Evolutionary conservation across 2,329 filamentous ascomycete species (phyloP), one percentile per base, ranked within the genome.

Genomic region (Hypoxylon sp.): DNA sequence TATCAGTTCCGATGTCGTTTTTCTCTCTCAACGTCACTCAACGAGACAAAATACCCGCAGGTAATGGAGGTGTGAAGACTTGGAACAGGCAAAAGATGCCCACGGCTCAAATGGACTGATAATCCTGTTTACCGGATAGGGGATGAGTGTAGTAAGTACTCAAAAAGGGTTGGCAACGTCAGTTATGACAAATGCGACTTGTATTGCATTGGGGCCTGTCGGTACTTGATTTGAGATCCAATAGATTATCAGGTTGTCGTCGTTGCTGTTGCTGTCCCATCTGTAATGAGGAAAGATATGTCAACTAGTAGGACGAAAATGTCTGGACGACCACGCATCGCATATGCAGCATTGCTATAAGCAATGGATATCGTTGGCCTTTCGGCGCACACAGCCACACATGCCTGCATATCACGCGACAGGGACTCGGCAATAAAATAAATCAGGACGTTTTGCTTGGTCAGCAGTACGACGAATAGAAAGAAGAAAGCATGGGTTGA

Each of bases 351-450:
- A 50, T 59, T 48, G 55, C 55, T 58, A 60, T 61, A 45, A 60
- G 36, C 32, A 52, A 57, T 63, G 60, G 62, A 69, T 67, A 60
- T 57, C 50, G 68, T 71, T 71, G 63, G 65, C 49, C 56, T 66
- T 52, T 36, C 45, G 41, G 14, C 23, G 46, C 57, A 63, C 68
- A 69, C 60, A 71, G 68, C 68, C 68, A 69, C 68, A 62, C 60
- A 59, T 38, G 57, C 68, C 34, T 67, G 66, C 68, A 67, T 69
- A 67, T 71, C 68, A 71, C 65, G 68, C 68, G 63, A 68, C 57
- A 61, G 41, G 65, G 60, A 63, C 60, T 67, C 65, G 68, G 68
- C 57, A 69, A 64, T 69, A 64, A 60, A 70, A 68, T 56, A 63
- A 36, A 41, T 62, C 63, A 58, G 52, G 46, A 46, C 43, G 45